Conservation (phyloP, 2,329 filamentous ascomycete species). For the Fusarium sp. region DNA sequence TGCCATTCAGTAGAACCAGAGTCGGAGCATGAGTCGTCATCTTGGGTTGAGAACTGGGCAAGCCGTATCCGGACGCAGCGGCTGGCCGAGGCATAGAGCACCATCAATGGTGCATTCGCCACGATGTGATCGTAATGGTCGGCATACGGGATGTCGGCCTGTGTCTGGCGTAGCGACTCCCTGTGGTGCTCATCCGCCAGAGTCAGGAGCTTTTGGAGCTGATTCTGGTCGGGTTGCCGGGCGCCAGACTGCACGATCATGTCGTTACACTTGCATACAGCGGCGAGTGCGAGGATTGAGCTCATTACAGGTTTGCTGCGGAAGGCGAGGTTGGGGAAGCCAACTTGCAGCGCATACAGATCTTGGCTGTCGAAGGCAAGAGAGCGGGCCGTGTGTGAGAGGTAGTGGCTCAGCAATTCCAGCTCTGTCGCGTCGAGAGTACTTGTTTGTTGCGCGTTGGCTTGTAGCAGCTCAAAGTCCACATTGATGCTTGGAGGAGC, state of each 20-base stretch:
- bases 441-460: not conserved
- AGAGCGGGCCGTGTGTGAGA: conserved; percentile 54
- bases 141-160: conserved; percentile 45
- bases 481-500: not conserved
- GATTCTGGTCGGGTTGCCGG: not conserved
- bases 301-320: conserved; percentile 54
- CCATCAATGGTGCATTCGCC: conserved; percentile 54
- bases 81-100: conserved; percentile 53
- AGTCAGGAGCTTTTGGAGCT: conserved; percentile 30
- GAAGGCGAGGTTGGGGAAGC: conserved; percentile 57
- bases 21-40: rapidly evolving
- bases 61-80: conserved; percentile 52
- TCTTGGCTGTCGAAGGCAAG: conserved; percentile 52
- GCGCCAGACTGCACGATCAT: conserved; percentile 23
- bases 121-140: conserved; percentile 45
- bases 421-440: conserved; percentile 47
- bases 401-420: conserved; percentile 54
- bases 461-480: not conserved
- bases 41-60: conserved; percentile 36
- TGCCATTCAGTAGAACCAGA: conserved; percentile 15
- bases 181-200: conserved; percentile 53
- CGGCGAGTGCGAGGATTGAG: conserved; percentile 56
- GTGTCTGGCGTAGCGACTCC: conserved; percentile 52
- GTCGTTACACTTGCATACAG: conserved; percentile 54
- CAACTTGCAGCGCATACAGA: conserved; percentile 54